Evolutionary conservation across 139 green algal genomes (phyloP).

Genomic region (Chloropicon primus): DNA sequence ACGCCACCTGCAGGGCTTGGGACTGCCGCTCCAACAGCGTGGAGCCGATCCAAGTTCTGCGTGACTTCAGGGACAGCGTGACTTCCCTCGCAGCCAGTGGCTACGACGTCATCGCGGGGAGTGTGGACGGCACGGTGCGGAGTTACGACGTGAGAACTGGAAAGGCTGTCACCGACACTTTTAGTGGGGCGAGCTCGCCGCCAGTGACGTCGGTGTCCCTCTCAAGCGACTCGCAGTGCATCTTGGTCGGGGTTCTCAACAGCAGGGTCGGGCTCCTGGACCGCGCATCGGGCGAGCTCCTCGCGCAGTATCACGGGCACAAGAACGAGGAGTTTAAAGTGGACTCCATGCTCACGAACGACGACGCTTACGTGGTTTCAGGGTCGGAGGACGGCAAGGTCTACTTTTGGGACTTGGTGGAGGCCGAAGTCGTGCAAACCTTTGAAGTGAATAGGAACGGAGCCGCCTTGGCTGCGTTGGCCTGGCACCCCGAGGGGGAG

Average conservation of each 20-base stretch:
- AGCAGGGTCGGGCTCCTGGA: constrained; percentile 44
- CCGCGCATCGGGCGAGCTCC: constrained; percentile 43
- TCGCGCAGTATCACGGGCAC: constrained; percentile 59
- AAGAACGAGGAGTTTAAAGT: constrained; percentile 45
- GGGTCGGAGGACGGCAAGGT: constrained; percentile 72
- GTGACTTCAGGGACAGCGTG: constrained; percentile 80
- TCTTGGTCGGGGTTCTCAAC: background rate
- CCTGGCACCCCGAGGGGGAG: background rate
- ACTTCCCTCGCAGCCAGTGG: constrained; percentile 43
- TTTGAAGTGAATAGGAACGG: background rate
- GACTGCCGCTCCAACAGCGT: constrained; percentile 63
- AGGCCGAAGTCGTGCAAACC: constrained; percentile 28
- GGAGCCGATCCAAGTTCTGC: constrained; percentile 54
- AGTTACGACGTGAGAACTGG: constrained; percentile 75
- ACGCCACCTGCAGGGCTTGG: constrained; percentile 77
- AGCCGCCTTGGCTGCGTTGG: background rate
- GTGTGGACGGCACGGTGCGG: constrained; percentile 73
- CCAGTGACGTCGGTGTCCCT: constrained; percentile 42
- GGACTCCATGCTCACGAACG: constrained; percentile 54
- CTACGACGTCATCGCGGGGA: constrained; percentile 51
- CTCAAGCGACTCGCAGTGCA: background rate
- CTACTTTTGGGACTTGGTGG: constrained; percentile 76
- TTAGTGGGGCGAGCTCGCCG: too few species aligned
- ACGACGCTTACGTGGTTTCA: constrained; percentile 56
- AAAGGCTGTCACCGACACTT: constrained; percentile 36